Evolutionary conservation across 208 protist genomes (phyloP).

Genomic region (Herpetomonas samuelpessoai): DNA sequence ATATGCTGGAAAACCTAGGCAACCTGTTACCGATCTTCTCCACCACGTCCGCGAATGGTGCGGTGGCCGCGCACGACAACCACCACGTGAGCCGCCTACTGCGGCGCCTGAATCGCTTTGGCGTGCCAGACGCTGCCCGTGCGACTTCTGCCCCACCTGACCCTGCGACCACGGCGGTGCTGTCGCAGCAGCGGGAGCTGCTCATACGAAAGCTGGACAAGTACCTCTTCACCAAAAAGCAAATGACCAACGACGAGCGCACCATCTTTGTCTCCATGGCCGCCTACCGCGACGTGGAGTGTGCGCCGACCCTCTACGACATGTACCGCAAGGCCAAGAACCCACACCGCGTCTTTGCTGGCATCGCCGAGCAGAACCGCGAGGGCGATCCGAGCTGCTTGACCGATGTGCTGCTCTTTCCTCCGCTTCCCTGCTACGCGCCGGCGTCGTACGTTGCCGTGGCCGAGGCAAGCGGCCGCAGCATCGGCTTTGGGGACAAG

Average conservation of each 20-base stretch:
- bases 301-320: constrained; percentile 66
- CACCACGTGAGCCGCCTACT: neutral
- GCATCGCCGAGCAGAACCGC: constrained; percentile 80
- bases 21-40: neutral
- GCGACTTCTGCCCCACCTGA: no score
- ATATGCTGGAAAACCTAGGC: neutral
- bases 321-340: constrained; percentile 66
- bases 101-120: neutral
- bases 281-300: constrained; percentile 88
- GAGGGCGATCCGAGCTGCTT: constrained; percentile 46
- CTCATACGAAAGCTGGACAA: neutral
- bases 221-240: constrained; percentile 2
- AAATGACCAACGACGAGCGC: constrained; percentile 14
- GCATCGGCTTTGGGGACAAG: neutral
- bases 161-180: neutral
- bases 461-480: neutral
- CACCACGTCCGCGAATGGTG: neutral
- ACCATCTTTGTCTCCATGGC: constrained; percentile 91
- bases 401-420: constrained; percentile 14
- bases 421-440: constrained; percentile 10
- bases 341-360: constrained; percentile 67
- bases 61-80: neutral
- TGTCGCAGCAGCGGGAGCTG: neutral
- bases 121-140: no score
- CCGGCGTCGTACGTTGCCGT: neutral